Conservation (phyloP, 108 stramenopile genomes). For the Fistulifera pelliculosa region DNA sequence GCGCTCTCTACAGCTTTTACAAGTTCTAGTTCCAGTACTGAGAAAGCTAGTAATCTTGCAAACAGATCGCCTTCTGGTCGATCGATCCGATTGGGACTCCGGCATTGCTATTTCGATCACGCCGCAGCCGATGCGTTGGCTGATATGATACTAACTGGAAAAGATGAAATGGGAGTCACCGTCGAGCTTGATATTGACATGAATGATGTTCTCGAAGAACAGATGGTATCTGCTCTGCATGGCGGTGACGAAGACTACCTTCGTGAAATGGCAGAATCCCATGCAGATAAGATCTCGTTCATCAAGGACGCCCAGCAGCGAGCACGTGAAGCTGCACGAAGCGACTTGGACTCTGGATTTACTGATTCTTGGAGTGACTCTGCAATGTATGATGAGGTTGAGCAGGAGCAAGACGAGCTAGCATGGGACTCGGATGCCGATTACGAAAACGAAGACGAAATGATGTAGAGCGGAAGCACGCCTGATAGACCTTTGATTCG, state of each 20-base stretch:
- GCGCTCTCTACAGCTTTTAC: slow-evolving; percentile 39
- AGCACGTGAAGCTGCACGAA: slow-evolving; percentile 15
- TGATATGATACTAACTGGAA: slow-evolving; percentile 27
- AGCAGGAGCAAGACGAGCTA: background rate
- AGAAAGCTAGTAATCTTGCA: background rate
- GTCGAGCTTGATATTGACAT: slow-evolving; percentile 49
- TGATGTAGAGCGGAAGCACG: no score
- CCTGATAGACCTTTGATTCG: no score
- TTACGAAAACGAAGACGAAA: slow-evolving; percentile 8
- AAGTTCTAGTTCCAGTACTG: no score
- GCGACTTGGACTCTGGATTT: slow-evolving; percentile 11
- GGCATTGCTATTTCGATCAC: slow-evolving; percentile 56
- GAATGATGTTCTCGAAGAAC: slow-evolving; percentile 61
- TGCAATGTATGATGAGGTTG: slow-evolving; percentile 5
- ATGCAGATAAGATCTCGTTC: slow-evolving; percentile 19
- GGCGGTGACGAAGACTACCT: slow-evolving; percentile 17
- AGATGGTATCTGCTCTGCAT: slow-evolving; percentile 40
- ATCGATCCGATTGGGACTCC: slow-evolving; percentile 29
- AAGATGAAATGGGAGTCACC: slow-evolving; percentile 12
- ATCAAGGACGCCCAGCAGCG: slow-evolving; percentile 14
- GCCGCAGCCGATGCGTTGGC: slow-evolving; percentile 73
- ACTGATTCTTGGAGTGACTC: background rate
- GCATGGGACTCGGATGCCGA: slow-evolving; percentile 27
- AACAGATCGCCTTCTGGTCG: background rate
- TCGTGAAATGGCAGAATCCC: slow-evolving; percentile 55